phyloP scores from a whole-genome alignment of 345 rosid genomes.

The Balakata baccata region DNA sequence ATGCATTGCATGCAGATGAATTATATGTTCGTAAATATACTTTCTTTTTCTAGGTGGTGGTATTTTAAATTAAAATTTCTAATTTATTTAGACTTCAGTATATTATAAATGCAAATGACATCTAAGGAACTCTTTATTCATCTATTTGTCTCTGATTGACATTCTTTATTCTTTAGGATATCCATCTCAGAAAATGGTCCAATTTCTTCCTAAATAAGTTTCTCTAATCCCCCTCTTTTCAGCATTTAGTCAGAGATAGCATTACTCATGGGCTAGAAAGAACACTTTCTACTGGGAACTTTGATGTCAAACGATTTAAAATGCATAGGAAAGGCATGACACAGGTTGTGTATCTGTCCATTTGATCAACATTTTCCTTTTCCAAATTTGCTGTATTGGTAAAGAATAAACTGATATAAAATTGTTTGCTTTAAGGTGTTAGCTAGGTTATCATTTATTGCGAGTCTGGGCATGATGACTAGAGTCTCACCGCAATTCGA shows the following conservation, averaged over 20 bases:
- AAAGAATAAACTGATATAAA: conserved; percentile 21
- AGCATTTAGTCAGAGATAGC: conserved; percentile 44
- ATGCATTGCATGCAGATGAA: not conserved
- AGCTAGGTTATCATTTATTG: conserved; percentile 77
- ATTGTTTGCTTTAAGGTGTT: conserved; percentile 51
- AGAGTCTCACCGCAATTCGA: conserved; percentile 81
- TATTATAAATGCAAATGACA: not conserved
- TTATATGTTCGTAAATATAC: not conserved
- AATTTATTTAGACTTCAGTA: not conserved
- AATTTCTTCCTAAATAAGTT: not conserved
- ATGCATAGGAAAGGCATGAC: conserved; percentile 98
- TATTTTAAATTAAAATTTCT: not conserved
- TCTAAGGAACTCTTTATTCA: not conserved
- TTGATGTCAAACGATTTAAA: conserved; percentile 81
- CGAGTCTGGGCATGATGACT: conserved; percentile 74
- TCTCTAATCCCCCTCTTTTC: not conserved
- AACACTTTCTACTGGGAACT: conserved; percentile 91
- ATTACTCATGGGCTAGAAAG: conserved; percentile 71
- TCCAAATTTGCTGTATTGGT: conserved; percentile 14
- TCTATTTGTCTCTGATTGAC: not conserved
- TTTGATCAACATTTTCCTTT: conserved; percentile 17
- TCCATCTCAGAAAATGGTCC: not conserved
- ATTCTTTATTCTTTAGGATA: not conserved
- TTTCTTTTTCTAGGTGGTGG: not conserved
- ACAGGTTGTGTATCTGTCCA: conserved; percentile 48